Base-by-base conservation (phyloP, 192 early-diverging fungal species). In the Powellomyces hirtus region DNA sequence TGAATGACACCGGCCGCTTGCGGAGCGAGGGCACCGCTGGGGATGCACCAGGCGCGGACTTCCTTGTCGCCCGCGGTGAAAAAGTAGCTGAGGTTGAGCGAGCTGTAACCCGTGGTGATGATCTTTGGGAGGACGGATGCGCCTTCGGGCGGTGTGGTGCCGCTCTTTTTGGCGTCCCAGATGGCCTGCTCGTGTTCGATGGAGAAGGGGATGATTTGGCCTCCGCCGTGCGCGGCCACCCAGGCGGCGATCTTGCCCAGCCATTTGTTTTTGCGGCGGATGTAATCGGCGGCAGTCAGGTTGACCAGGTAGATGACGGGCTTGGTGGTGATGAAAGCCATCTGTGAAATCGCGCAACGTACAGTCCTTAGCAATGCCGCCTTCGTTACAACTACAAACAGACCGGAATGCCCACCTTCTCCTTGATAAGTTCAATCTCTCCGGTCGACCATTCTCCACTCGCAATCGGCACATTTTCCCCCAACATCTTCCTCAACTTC, bases 181-280 rank as follows among this genome's bases (percentile, higher is more conserved):
- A 69, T 42, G 6, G 36, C 67, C 44, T 69, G 80, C 57, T 87
- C 91, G 55, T 87, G 85, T 34, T 83, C 78, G 4, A 75, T 65
- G 60, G 92, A 93, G 81, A 90, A 93, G 52, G 93, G 94, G 55
- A 98, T 91, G 66, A 95, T 61, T 11, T 44, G 10, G 42, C 60
- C 75, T 7, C 59, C 79, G 11, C 64, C 37, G 50, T 65, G 59
- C 2, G 33, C 69, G 24, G 38, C 36, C 35, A 76, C 58, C 71
- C 71, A 68, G 13, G 49, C 79, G 76, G 96, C 92, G 73, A 98
- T 94, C 77, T 92, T 84, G 58, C 86, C 80, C 42, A 99, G 82
- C 89, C 88, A 94, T 87, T 95, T 95, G 86, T 97, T 97, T 86
- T 97, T 98, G 79, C 93, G 93, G 70, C 93, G 86, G 38, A 91